These are phyloP conservation scores for Encephalitozoon hellem DNA, from an alignment of 371 early-diverging fungal species.

Conservation along the genomic window DNA sequence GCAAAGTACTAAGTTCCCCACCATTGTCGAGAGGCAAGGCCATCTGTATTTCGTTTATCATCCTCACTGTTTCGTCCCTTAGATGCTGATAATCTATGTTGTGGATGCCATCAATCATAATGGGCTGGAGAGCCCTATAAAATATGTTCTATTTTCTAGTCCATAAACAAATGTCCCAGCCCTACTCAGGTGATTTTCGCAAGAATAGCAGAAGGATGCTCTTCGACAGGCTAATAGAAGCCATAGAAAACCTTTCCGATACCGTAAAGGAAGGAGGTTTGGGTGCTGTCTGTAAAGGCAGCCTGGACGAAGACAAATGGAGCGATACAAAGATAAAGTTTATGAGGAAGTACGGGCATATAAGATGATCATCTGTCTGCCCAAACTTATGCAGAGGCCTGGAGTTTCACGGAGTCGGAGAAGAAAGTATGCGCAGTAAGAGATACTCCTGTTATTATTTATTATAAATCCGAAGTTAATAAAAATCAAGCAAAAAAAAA, in stretches of 20 bases:
- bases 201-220: not conserved
- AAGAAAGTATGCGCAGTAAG: not conserved
- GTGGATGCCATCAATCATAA: not conserved
- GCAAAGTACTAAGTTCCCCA: not conserved
- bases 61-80: not conserved
- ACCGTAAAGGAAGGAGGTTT: not conserved
- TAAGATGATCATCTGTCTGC: not conserved
- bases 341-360: slow-evolving; percentile 33
- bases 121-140: not conserved
- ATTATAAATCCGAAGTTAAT: not conserved
- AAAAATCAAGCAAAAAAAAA: slow-evolving; percentile 10
- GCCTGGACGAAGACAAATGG: not conserved
- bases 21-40: not conserved
- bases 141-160: not conserved
- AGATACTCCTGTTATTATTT: not conserved
- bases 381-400: not conserved
- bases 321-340: slow-evolving; percentile 25
- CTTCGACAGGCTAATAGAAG: not conserved
- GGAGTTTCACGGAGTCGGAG: too few species aligned
- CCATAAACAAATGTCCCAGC: not conserved
- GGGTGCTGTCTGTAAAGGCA: not conserved
- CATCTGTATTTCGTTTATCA: not conserved
- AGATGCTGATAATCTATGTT: not conserved
- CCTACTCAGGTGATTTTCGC: not conserved
- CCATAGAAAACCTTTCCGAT: not conserved